phyloP scores from a whole-genome alignment of 352 stramenopile genomes.

The Phytophthora pluvialis region DNA sequence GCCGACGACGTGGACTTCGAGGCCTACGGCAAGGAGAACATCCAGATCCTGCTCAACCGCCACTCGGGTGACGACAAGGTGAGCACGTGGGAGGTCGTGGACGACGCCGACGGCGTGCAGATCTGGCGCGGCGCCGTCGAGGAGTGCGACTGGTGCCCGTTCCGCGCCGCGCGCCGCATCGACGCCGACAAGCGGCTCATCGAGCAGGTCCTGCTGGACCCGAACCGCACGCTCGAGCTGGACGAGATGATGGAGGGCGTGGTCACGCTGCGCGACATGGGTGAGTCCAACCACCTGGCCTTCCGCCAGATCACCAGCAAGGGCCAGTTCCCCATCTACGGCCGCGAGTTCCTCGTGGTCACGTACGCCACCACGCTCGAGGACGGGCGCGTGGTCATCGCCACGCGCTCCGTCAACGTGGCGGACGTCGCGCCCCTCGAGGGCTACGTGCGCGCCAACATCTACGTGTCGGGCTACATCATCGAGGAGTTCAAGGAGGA shows the following conservation, averaged over 20 bases:
- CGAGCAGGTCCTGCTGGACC: slow-evolving; percentile 65
- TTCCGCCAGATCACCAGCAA: slow-evolving; percentile 83
- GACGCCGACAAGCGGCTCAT: slow-evolving; percentile 61
- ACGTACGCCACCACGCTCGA: slow-evolving; percentile 60
- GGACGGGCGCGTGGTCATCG: slow-evolving; percentile 67
- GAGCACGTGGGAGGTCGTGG: slow-evolving; percentile 75
- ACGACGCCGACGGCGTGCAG: slow-evolving; percentile 49
- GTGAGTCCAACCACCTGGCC: slow-evolving; percentile 60
- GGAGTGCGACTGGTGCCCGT: slow-evolving; percentile 70
- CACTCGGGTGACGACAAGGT: slow-evolving; percentile 69
- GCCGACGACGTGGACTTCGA: slow-evolving; percentile 68
- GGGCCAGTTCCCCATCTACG: slow-evolving; percentile 76
- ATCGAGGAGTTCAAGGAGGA: slow-evolving; percentile 64
- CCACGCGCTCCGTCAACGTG: slow-evolving; percentile 67
- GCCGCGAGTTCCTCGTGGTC: slow-evolving; percentile 77
- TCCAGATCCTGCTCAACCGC: slow-evolving; percentile 68
- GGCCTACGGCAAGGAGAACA: slow-evolving; percentile 66
- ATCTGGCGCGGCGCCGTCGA: slow-evolving; percentile 77
- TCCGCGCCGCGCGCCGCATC: slow-evolving; percentile 66
- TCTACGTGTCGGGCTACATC: slow-evolving; percentile 81
- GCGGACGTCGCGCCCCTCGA: slow-evolving; percentile 53
- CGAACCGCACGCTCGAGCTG: slow-evolving; percentile 67
- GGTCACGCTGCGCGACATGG: slow-evolving; percentile 57
- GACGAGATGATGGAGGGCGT: slow-evolving; percentile 84
- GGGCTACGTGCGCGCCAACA: slow-evolving; percentile 70